Conservation (phyloP, 768 basidiomycete genomes). For the Tulasnella calospora region DNA sequence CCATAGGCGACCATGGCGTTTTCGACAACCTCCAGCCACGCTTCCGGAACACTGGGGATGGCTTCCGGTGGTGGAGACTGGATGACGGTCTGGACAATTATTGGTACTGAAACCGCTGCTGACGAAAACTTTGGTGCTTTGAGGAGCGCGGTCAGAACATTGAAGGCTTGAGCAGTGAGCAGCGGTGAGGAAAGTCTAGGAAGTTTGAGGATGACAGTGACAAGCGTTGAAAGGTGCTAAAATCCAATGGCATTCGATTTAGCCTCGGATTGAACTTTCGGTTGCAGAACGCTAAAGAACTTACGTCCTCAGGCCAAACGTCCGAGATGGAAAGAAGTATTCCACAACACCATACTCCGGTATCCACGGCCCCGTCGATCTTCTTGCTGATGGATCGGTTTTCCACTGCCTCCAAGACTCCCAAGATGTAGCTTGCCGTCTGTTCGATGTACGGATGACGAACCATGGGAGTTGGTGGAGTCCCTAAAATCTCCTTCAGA, state of each 20-base stretch:
- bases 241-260: constrained; percentile 9
- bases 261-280: constrained; percentile 38
- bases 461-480: constrained; percentile 69
- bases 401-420: constrained; percentile 60
- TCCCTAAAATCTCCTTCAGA: constrained; percentile 67
- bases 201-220: constrained; percentile 66
- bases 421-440: constrained; percentile 73
- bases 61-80: constrained; percentile 63
- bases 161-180: constrained; percentile 82
- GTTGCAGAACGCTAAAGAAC: constrained; percentile 53
- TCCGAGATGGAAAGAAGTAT: constrained; percentile 45
- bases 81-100: constrained; percentile 61
- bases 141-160: constrained; percentile 78
- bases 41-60: constrained; percentile 62
- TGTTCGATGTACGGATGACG: constrained; percentile 82
- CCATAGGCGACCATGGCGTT: constrained; percentile 65
- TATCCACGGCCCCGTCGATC: constrained; percentile 59
- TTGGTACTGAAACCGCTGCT: constrained; percentile 47
- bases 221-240: constrained; percentile 68
- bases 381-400: constrained; percentile 55
- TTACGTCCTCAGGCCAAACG: constrained; percentile 44
- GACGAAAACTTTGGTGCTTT: constrained; percentile 34
- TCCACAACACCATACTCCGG: constrained; percentile 68
- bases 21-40: constrained; percentile 76
- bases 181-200: constrained; percentile 86